phyloP scores from a whole-genome alignment of 2,329 filamentous ascomycete genomes.

The Fusarium sp. region DNA sequence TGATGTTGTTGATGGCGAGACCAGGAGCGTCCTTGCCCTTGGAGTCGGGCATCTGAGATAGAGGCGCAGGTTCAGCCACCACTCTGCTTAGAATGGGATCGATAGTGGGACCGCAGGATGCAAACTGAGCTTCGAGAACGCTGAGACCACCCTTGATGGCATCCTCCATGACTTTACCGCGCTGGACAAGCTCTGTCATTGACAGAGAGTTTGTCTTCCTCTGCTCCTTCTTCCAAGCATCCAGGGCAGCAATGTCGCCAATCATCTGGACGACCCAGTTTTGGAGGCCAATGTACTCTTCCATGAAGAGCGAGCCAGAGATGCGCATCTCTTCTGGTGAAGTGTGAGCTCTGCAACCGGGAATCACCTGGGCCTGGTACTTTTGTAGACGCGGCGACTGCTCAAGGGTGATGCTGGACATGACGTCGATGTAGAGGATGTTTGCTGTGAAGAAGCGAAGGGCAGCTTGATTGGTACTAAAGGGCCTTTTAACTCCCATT shows the following conservation, averaged over 20 bases:
- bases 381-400: slow-evolving; percentile 53
- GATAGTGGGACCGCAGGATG: background rate
- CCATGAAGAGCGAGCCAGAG: slow-evolving; percentile 53
- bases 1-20: slow-evolving; percentile 47
- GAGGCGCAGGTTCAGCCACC: slow-evolving; percentile 37
- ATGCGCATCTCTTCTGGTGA: slow-evolving; percentile 30
- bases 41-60: slow-evolving; percentile 27
- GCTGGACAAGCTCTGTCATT: slow-evolving; percentile 56
- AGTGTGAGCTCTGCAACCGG: slow-evolving; percentile 39
- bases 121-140: slow-evolving; percentile 41
- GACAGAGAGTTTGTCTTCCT: slow-evolving; percentile 56
- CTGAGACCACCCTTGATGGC: slow-evolving; percentile 48
- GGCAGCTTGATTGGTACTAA: slow-evolving; percentile 58
- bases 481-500: slow-evolving; percentile 48
- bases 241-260: slow-evolving; percentile 62
- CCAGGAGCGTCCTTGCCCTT: slow-evolving; percentile 35
- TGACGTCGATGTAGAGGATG: slow-evolving; percentile 61
- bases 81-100: slow-evolving; percentile 29
- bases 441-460: slow-evolving; percentile 59
- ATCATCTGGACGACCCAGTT: slow-evolving; percentile 69
- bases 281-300: slow-evolving; percentile 64
- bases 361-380: slow-evolving; percentile 55
- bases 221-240: slow-evolving; percentile 65
- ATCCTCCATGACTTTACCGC: slow-evolving; percentile 55
- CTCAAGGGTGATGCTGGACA: slow-evolving; percentile 59